Evolutionary conservation across 371 early-diverging fungal species (phyloP).

Genomic region (Mucor circinelloides): DNA sequence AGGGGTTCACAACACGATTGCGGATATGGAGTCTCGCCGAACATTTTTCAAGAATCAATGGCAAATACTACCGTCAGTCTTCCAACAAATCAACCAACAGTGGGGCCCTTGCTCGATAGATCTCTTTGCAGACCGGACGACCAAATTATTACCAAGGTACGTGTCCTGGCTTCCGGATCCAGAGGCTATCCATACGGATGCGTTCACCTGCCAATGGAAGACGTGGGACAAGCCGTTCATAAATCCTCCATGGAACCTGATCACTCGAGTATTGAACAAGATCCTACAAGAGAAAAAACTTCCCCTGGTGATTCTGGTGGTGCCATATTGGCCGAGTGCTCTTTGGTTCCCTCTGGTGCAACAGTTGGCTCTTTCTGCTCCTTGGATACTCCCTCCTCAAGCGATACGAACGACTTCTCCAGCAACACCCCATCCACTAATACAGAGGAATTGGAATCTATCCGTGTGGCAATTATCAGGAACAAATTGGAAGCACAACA

Average conservation of each 20-base stretch:
- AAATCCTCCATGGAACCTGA: slow-evolving; percentile 8
- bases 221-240: slow-evolving; percentile 10
- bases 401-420: too few species aligned
- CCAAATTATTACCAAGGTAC: too few species aligned
- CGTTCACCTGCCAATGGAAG: slow-evolving; percentile 20
- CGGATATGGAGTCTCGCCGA: slow-evolving; percentile 16
- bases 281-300: too few species aligned
- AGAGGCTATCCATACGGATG: background rate
- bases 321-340: too few species aligned
- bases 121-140: background rate
- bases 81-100: slow-evolving; percentile 6
- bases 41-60: slow-evolving; percentile 13
- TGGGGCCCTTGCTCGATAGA: background rate
- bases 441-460: too few species aligned
- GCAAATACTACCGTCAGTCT: slow-evolving; percentile 8
- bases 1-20: slow-evolving; percentile 18
- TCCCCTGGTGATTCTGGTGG: too few species aligned
- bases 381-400: too few species aligned
- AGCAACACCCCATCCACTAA: too few species aligned
- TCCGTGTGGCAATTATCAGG: too few species aligned
- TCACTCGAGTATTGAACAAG: background rate
- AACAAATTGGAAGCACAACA: too few species aligned
- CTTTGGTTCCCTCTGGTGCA: slow-evolving; percentile 3
- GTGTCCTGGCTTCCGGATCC: background rate
- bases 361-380: slow-evolving; percentile 6